Evolutionary conservation across 139 green algal species (phyloP).

Genomic region (Zygnema circumcarinatum): DNA sequence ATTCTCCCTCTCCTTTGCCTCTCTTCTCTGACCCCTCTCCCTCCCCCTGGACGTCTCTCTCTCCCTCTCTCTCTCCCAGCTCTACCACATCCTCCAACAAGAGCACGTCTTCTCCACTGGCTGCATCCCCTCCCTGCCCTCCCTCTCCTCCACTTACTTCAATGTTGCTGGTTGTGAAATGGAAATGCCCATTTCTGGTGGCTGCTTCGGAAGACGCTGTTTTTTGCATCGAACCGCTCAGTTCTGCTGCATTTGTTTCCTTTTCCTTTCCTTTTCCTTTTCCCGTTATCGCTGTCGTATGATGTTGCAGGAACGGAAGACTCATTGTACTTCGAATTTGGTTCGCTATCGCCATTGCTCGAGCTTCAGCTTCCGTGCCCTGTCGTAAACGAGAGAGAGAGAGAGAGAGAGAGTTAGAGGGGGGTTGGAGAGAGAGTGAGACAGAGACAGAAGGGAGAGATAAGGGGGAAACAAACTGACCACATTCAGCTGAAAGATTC

Average conservation of each 20-base stretch:
- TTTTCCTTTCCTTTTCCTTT: not conserved
- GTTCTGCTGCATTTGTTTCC: too few relatives aligned
- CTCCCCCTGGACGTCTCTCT: not conserved
- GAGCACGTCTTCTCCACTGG: not conserved
- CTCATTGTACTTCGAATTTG: not conserved
- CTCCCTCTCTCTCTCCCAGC: not conserved
- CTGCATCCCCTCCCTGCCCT: not conserved
- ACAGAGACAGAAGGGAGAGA: not conserved
- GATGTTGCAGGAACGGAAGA: not conserved
- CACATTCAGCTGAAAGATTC: too few relatives aligned
- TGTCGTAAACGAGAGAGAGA: conserved; percentile 5
- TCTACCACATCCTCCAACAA: not conserved
- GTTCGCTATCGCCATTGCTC: not conserved
- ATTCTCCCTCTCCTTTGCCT: not conserved
- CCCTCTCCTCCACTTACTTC: conserved; percentile 5
- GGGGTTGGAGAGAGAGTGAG: not conserved
- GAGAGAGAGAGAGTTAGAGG: not conserved
- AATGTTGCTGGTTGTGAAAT: not conserved
- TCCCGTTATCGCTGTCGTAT: not conserved
- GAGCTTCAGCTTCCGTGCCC: not conserved
- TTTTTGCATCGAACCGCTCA: too few relatives aligned
- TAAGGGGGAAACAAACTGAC: not conserved
- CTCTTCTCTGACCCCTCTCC: not conserved
- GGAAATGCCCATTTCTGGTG: too few relatives aligned
- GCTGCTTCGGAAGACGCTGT: too few relatives aligned